These are phyloP conservation scores for Trichosporon sp. DNA, from an alignment of 1,284 basidiomycete species.

Conservation along the genomic window DNA sequence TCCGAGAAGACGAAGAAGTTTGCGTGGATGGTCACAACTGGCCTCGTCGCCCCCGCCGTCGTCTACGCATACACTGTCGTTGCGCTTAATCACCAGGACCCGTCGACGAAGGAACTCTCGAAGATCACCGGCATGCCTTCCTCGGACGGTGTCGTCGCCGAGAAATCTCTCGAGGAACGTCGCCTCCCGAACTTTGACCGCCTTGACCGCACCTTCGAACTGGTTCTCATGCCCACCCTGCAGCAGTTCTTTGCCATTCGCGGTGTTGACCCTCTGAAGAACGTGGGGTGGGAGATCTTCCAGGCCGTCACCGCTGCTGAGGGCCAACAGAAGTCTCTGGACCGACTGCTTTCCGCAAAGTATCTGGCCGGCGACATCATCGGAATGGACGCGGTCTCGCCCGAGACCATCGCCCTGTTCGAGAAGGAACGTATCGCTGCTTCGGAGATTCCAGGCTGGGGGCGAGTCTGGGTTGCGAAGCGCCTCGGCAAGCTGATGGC, in stretches of 20 bases:
- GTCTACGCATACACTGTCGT: constrained; percentile 44
- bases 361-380: constrained; percentile 34
- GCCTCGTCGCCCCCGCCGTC: constrained; percentile 27
- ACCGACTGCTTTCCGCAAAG: constrained; percentile 28
- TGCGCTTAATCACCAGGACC: constrained; percentile 35
- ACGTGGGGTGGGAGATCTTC: constrained; percentile 39
- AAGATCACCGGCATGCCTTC: constrained; percentile 34
- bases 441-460: constrained; percentile 38
- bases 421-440: constrained; percentile 25
- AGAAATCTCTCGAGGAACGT: constrained; percentile 24
- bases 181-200: constrained; percentile 21
- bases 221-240: constrained; percentile 36
- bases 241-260: constrained; percentile 27
- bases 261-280: constrained; percentile 40
- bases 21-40: constrained; percentile 34
- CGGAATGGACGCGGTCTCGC: constrained; percentile 18
- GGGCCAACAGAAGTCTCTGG: constrained; percentile 21
- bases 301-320: constrained; percentile 32
- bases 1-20: constrained; percentile 33
- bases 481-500: constrained; percentile 33
- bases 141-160: constrained; percentile 30
- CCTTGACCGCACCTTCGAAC: constrained; percentile 36
- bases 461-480: constrained; percentile 33
- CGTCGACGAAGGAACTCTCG: constrained; percentile 31
- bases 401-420: not conserved